Base-by-base conservation (phyloP, 2,329 filamentous ascomycete species). In the Botrytis sinoallii region DNA sequence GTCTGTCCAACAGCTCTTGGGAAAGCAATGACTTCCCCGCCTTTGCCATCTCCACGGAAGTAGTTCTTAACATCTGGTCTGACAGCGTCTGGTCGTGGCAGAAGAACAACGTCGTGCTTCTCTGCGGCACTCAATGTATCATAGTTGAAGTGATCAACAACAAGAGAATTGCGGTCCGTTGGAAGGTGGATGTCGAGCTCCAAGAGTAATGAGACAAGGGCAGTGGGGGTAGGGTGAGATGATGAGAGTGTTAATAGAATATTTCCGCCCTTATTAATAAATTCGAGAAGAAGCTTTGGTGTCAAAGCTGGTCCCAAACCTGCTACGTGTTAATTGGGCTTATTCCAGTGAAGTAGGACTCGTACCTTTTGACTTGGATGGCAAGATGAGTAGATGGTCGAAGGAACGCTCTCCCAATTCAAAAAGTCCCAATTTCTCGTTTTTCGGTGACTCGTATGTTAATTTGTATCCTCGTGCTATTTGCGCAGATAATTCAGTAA, bases 91-190 rank as follows among this genome's bases (percentile, higher is more conserved):
- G 94, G 93, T 52, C 89, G 86, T 61, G 92, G 89, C 70, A 98
- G 85, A 44, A 98, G 87, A 63, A 99, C 86, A 44, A 97, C 93
- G 83, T 98, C 94, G 84, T 99, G 96, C 81, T 90, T 89, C 77
- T 98, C 94, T 68, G 90, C 81, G 7, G 95, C 92, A 59, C 92
- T 93, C 46, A 88, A 78, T 73, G 88, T 86, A 81, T 98, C 95
- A 84, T 96, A 96, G 85, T 93, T 92, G 89, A 98, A 98, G 86
- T 99, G 96, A 84, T 98, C 96, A 75, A 98, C 91, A 9, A 97
- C 92, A 74, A 95, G 86, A 73, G 93, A 91, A 73, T 92, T 93
- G 80, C 95, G 93, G 83, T 97, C 95, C 52, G 89, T 84, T 57
- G 96, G 93, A n/a, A 98, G 89, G 77, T 91, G 87, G 80, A 99